These are phyloP conservation scores for Podaxis sp. DNA, from an alignment of 768 basidiomycete genomes.

Conservation along the genomic window DNA sequence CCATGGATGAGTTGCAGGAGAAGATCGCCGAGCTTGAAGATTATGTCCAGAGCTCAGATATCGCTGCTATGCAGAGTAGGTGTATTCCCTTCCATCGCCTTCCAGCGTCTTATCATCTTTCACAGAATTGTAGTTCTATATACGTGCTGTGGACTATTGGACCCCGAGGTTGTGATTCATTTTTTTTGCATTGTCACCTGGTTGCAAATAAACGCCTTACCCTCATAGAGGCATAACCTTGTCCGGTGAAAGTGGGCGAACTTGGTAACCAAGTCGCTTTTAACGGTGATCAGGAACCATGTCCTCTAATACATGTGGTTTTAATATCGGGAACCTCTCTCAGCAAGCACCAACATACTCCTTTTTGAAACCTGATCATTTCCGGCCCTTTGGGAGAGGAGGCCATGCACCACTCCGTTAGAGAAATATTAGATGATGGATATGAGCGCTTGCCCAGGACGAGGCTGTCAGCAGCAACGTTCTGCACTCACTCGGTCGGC, in stretches of 20 bases:
- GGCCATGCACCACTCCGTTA: background rate
- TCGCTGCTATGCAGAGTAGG: conserved; percentile 92
- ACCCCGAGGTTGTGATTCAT: background rate
- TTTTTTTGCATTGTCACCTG: background rate
- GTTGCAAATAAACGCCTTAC: background rate
- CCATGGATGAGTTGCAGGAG: conserved; percentile 91
- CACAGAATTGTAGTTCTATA: conserved; percentile 13
- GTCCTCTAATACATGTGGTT: conserved; percentile 7
- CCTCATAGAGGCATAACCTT: background rate
- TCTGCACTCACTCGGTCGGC: background rate
- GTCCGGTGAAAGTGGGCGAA: background rate
- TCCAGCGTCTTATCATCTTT: background rate
- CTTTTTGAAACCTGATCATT: conserved; percentile 4
- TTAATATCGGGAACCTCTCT: conserved; percentile 7
- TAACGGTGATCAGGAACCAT: conserved; percentile 17
- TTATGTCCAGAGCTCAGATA: conserved; percentile 85
- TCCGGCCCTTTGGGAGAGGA: background rate
- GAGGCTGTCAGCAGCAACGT: background rate
- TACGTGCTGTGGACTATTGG: background rate
- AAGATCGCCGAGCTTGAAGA: conserved; percentile 82
- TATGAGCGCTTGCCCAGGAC: background rate
- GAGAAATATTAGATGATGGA: background rate
- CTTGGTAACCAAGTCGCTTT: conserved; percentile 1
- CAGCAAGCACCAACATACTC: background rate
- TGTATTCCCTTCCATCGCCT: conserved; percentile 9